These are phyloP conservation scores for Chlorencoelia australis DNA, from an alignment of 2,329 filamentous ascomycete species.

Conservation along the genomic window DNA sequence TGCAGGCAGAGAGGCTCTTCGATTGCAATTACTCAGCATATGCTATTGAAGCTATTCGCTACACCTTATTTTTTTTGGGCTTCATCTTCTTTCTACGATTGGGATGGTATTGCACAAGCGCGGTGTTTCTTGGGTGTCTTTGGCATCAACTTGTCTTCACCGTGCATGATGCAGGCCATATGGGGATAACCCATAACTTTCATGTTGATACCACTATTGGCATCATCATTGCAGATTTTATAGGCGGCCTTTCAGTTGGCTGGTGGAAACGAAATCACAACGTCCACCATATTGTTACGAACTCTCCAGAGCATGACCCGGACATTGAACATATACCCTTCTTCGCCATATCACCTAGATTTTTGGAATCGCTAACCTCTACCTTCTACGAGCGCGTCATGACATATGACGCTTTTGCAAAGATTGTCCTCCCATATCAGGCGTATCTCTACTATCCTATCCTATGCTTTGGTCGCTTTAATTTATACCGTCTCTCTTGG, in stretches of 20 bases:
- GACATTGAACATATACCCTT: conserved; percentile 90
- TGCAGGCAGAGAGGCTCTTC: conserved; percentile 68
- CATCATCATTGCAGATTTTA: conserved; percentile 80
- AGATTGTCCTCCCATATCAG: conserved; percentile 61
- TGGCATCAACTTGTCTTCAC: conserved; percentile 96
- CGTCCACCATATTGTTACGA: conserved; percentile 93
- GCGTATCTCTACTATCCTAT: conserved; percentile 76
- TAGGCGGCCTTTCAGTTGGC: conserved; percentile 80
- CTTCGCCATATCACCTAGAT: conserved; percentile 76
- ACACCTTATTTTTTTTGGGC: conserved; percentile 53
- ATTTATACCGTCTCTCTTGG: conserved; percentile 76
- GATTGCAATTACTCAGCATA: conserved; percentile 78
- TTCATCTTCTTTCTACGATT: conserved; percentile 51
- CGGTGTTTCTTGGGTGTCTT: conserved; percentile 65
- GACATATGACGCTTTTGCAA: conserved; percentile 65
- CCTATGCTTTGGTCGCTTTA: conserved; percentile 74
- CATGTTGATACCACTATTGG: conserved; percentile 74
- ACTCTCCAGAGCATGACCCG: conserved; percentile 88
- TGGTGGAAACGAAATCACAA: conserved; percentile 99
- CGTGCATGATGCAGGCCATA: conserved; percentile 91
- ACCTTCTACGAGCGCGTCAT: conserved; percentile 79
- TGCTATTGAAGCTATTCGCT: conserved; percentile 62
- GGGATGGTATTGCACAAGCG: conserved; percentile 61
- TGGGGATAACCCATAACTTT: conserved; percentile 93
- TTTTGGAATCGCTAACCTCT: conserved; percentile 62